Evolutionary conservation across 139 green algal species (phyloP), one percentile per base, ranked within the genome.

Genomic region (Chlamydomonas sp.): DNA sequence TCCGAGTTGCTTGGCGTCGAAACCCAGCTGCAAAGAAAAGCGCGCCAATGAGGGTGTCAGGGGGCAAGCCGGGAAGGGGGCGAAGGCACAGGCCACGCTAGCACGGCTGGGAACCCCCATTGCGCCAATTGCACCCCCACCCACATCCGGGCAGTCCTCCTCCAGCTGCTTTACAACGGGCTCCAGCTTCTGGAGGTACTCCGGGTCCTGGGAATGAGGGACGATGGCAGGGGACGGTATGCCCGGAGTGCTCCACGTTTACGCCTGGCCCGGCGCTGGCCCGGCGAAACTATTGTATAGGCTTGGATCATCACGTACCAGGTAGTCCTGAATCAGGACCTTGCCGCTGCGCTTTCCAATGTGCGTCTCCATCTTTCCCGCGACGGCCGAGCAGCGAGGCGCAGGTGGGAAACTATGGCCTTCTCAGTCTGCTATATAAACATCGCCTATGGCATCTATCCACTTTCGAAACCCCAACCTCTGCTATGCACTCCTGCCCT

Each of bases 1-100:
- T 1, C 84, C 92, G 63, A 98, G 77, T 61, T 58, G 85, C 75
- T 89, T 92, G 8, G 79, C 79, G 84, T 98, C 96, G 76, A 93
- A 97, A 61, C 90, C 93, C 60, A 89, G 73, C 83, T 87, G 31
- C 63, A 66, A 7, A 61, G 73, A 2, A 4, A 49, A 18, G n/a
- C 16, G 12, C 57, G 5, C 12, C 57, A 16, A 15, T 14, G 60
- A 16, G 12, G 63, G 49, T n/a, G 20, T 59, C 3, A 80, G 17
- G 59, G 60, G 4, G 59, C 77, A 2, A 66, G 16, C 58, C 60
- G 12, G 15, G 59, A 62, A 2, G 15, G 10, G 59, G 17, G 3
- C 49, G 57, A 78, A 12, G 7, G 72, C n/a, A 78, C 12, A 73
- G 9, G 67, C 67, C 67, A 15, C 67, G 67, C 9, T 15, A 6